These are phyloP conservation scores for Mycena filopes DNA, from an alignment of 768 basidiomycete genomes.

Conservation along the genomic window DNA sequence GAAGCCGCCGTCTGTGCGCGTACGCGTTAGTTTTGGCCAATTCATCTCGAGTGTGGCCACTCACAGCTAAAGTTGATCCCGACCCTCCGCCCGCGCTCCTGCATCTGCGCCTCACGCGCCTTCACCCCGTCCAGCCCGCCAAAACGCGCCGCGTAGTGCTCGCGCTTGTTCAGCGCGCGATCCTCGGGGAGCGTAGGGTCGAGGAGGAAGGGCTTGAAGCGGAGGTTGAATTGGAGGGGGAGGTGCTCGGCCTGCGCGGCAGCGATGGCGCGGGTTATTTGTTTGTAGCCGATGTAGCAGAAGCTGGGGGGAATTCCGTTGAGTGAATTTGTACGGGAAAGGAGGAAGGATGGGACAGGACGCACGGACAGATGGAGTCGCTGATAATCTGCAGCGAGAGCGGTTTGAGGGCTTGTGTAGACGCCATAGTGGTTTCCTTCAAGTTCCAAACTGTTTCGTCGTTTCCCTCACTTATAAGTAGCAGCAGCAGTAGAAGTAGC, in stretches of 20 bases:
- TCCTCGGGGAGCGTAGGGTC: conserved; percentile 25
- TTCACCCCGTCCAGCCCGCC: conserved; percentile 24
- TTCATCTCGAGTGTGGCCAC: background rate
- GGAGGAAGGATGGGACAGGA: too few species aligned
- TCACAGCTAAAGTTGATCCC: conserved; percentile 32
- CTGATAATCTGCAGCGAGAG: conserved; percentile 28
- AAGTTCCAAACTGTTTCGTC: too few species aligned
- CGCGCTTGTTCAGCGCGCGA: conserved; percentile 22
- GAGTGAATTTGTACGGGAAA: background rate
- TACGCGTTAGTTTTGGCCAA: background rate
- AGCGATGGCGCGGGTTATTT: conserved; percentile 27
- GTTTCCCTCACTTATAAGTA: too few species aligned
- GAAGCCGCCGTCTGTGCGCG: conserved; percentile 22
- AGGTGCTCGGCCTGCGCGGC: conserved; percentile 32
- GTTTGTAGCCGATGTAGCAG: conserved; percentile 33
- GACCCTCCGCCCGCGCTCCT: conserved; percentile 23
- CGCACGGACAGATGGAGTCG: conserved; percentile 34
- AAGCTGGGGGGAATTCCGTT: conserved; percentile 2
- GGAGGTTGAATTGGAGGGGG: conserved; percentile 28
- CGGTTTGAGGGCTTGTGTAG: conserved; percentile 24
- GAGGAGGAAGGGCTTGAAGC: conserved; percentile 33
- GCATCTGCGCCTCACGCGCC: too few species aligned
- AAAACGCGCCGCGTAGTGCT: conserved; percentile 5
- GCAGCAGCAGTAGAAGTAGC: too few species aligned
- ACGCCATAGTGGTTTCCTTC: conserved; percentile 18